phyloP scores from a whole-genome alignment of 2,329 filamentous ascomycete species.

The Pseudocercospora fuligena region DNA sequence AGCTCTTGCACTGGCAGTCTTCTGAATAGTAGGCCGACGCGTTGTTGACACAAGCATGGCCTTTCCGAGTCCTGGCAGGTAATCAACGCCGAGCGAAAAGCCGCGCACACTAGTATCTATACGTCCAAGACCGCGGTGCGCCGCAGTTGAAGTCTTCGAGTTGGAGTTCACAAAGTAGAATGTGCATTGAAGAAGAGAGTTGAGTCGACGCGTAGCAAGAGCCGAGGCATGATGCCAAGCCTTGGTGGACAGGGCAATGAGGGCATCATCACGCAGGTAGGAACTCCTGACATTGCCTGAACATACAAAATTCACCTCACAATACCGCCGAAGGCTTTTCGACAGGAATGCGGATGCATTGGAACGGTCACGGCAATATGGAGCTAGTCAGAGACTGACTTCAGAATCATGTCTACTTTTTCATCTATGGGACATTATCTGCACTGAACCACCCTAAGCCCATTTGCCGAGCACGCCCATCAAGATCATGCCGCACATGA shows the following conservation, averaged over 20 bases:
- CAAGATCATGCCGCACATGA: slow-evolving; percentile 24
- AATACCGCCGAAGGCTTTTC: no score
- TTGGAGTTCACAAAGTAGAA: no score
- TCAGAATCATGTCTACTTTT: background rate
- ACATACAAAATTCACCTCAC: no score
- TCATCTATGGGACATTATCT: background rate
- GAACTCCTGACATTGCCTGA: background rate
- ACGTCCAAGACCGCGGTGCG: background rate
- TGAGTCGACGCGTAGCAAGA: background rate
- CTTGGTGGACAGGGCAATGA: background rate
- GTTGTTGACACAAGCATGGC: no score
- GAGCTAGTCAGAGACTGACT: background rate
- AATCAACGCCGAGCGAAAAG: background rate
- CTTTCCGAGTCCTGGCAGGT: background rate
- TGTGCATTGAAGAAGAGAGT: background rate
- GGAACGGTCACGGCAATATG: background rate
- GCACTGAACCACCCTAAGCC: slow-evolving; percentile 23
- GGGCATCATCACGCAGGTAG: no score
- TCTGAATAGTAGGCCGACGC: background rate
- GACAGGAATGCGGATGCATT: no score
- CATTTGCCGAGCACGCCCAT: slow-evolving; percentile 30
- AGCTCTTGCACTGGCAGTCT: background rate
- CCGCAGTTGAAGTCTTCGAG: no score
- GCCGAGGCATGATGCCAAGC: background rate
- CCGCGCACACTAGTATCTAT: background rate